Conservation (phyloP, 176 grass and related monocot species). For the Thalia dealbata region DNA sequence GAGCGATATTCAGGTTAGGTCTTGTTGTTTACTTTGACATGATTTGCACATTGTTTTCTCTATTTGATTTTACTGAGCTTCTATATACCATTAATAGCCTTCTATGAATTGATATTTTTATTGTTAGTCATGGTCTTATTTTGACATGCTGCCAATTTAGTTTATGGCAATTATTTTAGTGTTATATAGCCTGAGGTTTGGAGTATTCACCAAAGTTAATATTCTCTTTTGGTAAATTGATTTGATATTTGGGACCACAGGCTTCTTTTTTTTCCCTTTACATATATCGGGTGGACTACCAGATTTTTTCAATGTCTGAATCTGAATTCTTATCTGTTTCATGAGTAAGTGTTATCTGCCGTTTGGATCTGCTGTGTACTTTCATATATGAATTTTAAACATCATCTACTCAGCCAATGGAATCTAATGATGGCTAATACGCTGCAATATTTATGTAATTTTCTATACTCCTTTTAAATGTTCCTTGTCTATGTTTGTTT, state of each 20-base stretch:
- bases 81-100: background rate
- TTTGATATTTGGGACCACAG: background rate
- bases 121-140: background rate
- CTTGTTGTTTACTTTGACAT: background rate
- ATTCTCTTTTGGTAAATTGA: background rate
- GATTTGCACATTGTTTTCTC: background rate
- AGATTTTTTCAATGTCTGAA: background rate
- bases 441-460: background rate
- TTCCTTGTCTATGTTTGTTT: background rate
- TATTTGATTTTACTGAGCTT: background rate
- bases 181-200: background rate
- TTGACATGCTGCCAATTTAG: background rate
- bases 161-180: background rate
- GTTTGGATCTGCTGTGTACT: no score
- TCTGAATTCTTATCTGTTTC: background rate
- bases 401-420: background rate
- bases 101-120: background rate
- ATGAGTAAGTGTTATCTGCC: background rate
- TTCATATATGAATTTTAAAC: background rate
- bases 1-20: slow-evolving; percentile 74
- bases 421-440: background rate
- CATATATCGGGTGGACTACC: no score
- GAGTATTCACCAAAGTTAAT: background rate
- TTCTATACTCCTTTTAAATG: background rate
- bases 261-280: background rate